Percentiles rank a stretch among this genome's conserved stretches.
Conservation (phyloP, 179 eudicot genomes). For the Pouteria campechiana region DNA sequence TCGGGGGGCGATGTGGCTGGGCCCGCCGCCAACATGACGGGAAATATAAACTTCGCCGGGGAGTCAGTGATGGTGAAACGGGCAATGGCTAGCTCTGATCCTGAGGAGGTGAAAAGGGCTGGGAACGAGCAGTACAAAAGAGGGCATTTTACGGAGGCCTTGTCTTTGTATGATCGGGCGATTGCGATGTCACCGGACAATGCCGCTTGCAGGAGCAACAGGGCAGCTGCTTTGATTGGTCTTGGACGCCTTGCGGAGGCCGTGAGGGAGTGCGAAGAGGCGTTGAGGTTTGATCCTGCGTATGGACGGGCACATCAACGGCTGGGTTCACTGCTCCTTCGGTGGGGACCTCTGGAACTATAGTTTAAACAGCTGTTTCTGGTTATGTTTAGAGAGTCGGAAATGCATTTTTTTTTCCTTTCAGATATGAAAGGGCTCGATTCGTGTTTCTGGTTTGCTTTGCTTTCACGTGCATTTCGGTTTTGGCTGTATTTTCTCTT, state of each 20-base stretch:
- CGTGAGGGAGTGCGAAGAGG: conserved; percentile 67
- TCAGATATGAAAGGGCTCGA: too few species aligned
- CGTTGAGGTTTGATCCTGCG: conserved; percentile 51
- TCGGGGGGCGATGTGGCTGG: conserved; percentile 1
- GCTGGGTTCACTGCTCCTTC: conserved; percentile 63
- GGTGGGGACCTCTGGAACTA: too few species aligned
- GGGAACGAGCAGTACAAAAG: conserved; percentile 60
- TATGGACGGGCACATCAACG: conserved; percentile 67
- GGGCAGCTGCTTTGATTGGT: conserved; percentile 64
- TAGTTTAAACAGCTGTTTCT: too few species aligned
- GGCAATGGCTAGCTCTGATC: conserved; percentile 18
- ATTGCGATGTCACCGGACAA: conserved; percentile 42
- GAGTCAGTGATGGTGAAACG: conserved; percentile 18
- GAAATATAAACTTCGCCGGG: conserved; percentile 9
- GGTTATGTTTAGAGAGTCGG: too few species aligned
- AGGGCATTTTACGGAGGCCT: conserved; percentile 56
- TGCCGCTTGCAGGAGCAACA: conserved; percentile 58
- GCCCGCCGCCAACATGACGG: neutral
- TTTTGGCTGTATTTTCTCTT: too few species aligned
- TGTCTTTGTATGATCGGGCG: conserved; percentile 59
- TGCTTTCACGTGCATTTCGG: too few species aligned
- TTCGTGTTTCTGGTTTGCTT: too few species aligned
- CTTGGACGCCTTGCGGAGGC: conserved; percentile 50
- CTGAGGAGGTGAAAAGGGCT: conserved; percentile 44
- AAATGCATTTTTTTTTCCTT: too few species aligned